Percentiles rank a stretch among this genome's conserved stretches.
Conservation (phyloP, 192 early-diverging fungal genomes). For the Coemansia sp. region DNA sequence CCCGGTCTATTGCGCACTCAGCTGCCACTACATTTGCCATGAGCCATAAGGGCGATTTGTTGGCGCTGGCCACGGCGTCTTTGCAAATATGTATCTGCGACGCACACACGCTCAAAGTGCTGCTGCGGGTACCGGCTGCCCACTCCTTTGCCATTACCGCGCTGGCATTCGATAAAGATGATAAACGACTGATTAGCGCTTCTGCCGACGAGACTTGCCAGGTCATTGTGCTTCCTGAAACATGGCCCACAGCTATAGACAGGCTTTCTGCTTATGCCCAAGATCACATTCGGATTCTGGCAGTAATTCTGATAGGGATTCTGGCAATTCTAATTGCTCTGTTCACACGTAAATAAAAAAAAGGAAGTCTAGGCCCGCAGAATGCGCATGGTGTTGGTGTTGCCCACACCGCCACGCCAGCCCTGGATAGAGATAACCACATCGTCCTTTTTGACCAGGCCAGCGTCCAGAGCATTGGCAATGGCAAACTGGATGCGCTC, state of each 20-base stretch:
- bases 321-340: not conserved
- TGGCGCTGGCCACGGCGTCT: slow-evolving; percentile 74
- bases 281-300: slow-evolving; percentile 2
- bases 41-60: slow-evolving; percentile 66
- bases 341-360: no score
- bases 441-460: slow-evolving; percentile 64
- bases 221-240: slow-evolving; percentile 57
- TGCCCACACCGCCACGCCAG: slow-evolving; percentile 73
- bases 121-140: slow-evolving; percentile 62
- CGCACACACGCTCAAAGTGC: slow-evolving; percentile 57
- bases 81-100: slow-evolving; percentile 66
- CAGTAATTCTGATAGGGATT: not conserved
- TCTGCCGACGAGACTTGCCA: slow-evolving; percentile 77
- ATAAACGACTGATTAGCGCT: slow-evolving; percentile 68
- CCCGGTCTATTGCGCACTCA: slow-evolving; percentile 25
- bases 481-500: slow-evolving; percentile 73
- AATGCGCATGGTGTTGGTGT: slow-evolving; percentile 83
- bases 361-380: slow-evolving; percentile 54
- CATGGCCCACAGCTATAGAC: slow-evolving; percentile 39
- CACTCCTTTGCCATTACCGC: slow-evolving; percentile 81
- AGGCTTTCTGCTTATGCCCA: slow-evolving; percentile 3
- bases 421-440: slow-evolving; percentile 76
- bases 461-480: slow-evolving; percentile 66
- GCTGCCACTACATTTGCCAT: slow-evolving; percentile 38
- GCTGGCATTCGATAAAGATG: slow-evolving; percentile 68